Evolutionary conservation across 2,329 filamentous ascomycete species (phyloP).

Genomic region (Trichocomaceae sp.): DNA sequence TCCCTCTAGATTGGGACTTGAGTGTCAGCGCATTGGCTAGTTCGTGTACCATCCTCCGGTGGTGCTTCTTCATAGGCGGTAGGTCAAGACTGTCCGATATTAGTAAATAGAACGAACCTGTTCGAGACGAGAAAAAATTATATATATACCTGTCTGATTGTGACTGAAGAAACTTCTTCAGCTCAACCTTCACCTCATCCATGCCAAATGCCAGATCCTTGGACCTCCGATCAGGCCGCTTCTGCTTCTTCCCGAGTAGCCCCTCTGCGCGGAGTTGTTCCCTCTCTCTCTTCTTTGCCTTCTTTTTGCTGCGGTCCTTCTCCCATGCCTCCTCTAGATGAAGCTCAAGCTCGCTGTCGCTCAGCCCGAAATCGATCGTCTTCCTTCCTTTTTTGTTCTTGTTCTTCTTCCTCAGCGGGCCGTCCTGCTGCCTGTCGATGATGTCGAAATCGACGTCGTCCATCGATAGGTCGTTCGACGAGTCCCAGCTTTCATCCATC

Average conservation of each 20-base stretch:
- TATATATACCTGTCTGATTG: conserved; percentile 59
- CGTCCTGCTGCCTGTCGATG: conserved; percentile 73
- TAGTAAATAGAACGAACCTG: not conserved
- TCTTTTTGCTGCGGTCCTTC: conserved; percentile 66
- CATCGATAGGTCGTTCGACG: conserved; percentile 39
- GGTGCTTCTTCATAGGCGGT: conserved; percentile 74
- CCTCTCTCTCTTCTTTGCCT: conserved; percentile 61
- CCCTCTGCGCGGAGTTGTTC: conserved; percentile 62
- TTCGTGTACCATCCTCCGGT: conserved; percentile 73
- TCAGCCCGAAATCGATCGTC: conserved; percentile 49
- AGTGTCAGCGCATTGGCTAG: conserved; percentile 68
- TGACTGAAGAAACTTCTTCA: conserved; percentile 63
- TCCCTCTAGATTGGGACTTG: conserved; percentile 76
- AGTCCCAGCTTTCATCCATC: conserved; percentile 1
- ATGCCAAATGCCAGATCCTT: conserved; percentile 75
- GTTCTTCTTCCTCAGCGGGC: conserved; percentile 53
- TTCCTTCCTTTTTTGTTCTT: conserved; percentile 54
- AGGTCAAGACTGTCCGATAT: conserved; percentile 55
- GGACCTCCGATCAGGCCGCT: conserved; percentile 52
- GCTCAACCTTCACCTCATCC: conserved; percentile 64
- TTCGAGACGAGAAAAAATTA: conserved; percentile 22
- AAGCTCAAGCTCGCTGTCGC: conserved; percentile 61
- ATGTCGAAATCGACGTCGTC: conserved; percentile 69
- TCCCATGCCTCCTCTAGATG: conserved; percentile 55
- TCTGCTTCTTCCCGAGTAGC: conserved; percentile 52